These are phyloP conservation scores for Stachybotrys elegans DNA, from an alignment of 2,329 filamentous ascomycete species.

Conservation along the genomic window DNA sequence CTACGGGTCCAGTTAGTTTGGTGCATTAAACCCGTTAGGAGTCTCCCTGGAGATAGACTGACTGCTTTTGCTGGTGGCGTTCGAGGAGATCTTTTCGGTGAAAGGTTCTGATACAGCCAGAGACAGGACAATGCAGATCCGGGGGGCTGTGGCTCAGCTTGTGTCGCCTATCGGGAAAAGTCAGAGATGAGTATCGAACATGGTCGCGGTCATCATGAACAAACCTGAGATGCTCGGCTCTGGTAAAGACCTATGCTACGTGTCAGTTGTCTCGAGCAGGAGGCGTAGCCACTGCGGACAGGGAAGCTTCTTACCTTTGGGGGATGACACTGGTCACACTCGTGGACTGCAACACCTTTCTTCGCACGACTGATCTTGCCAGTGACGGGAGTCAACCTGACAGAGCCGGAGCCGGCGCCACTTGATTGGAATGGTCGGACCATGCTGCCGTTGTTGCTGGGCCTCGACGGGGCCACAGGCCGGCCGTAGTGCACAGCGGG, in stretches of 20 bases:
- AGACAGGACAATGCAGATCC: conserved; percentile 43
- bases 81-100: conserved; percentile 54
- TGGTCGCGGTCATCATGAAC: conserved; percentile 15
- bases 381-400: conserved; percentile 53
- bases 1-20: too few relatives aligned
- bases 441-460: too few relatives aligned
- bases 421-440: too few relatives aligned
- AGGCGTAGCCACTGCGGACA: too few relatives aligned
- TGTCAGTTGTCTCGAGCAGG: conserved; percentile 2
- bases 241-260: conserved; percentile 49
- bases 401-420: too few relatives aligned
- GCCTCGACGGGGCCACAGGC: too few relatives aligned
- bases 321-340: conserved; percentile 46
- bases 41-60: conserved; percentile 15
- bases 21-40: too few relatives aligned
- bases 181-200: conserved; percentile 15
- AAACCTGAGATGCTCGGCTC: conserved; percentile 58
- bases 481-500: too few relatives aligned
- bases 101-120: conserved; percentile 52
- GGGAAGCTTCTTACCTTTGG: conserved; percentile 37
- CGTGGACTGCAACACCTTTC: conserved; percentile 55
- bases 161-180: conserved; percentile 42
- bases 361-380: conserved; percentile 52
- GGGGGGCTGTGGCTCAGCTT: conserved; percentile 55
- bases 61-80: conserved; percentile 45